These are phyloP conservation scores for Alternaria burnsii DNA, from an alignment of 2,329 filamentous ascomycete species.

Conservation along the genomic window DNA sequence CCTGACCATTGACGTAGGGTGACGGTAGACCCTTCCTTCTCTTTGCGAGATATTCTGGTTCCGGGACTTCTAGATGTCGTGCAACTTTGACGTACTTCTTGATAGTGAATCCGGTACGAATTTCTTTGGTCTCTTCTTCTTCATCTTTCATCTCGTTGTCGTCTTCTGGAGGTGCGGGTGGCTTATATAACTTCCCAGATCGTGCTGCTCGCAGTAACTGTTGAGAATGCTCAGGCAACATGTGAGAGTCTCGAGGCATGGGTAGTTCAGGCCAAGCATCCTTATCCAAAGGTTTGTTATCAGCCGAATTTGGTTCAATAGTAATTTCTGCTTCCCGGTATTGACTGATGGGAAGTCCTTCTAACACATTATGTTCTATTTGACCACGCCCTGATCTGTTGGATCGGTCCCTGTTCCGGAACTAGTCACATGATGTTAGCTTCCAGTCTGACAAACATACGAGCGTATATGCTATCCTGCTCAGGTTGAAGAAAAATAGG, in stretches of 20 bases:
- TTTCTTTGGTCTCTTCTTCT: constrained; percentile 53
- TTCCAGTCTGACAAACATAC: background rate
- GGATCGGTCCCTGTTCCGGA: constrained; percentile 65
- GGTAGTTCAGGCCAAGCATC: constrained; percentile 81
- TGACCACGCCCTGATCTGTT: constrained; percentile 66
- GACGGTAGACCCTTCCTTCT: constrained; percentile 67
- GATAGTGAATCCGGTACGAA: constrained; percentile 62
- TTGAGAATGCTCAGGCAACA: constrained; percentile 81
- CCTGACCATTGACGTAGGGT: constrained; percentile 38
- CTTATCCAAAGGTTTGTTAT: constrained; percentile 68
- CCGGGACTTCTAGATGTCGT: constrained; percentile 64
- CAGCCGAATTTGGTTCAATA: constrained; percentile 70
- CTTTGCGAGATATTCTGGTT: constrained; percentile 70
- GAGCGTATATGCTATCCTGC: background rate
- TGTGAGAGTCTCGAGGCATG: constrained; percentile 85
- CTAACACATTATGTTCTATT: constrained; percentile 71
- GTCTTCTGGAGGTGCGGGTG: constrained; percentile 71
- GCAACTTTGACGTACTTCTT: constrained; percentile 68
- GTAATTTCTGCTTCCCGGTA: constrained; percentile 77
- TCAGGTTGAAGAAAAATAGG: background rate
- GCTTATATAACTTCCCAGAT: constrained; percentile 78
- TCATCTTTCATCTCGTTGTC: constrained; percentile 61
- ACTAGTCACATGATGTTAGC: constrained; percentile 53
- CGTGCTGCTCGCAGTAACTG: constrained; percentile 83
- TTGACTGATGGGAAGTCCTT: constrained; percentile 87